Conservation (phyloP, 1,284 basidiomycete genomes). For the Phenoliferia sp. region DNA sequence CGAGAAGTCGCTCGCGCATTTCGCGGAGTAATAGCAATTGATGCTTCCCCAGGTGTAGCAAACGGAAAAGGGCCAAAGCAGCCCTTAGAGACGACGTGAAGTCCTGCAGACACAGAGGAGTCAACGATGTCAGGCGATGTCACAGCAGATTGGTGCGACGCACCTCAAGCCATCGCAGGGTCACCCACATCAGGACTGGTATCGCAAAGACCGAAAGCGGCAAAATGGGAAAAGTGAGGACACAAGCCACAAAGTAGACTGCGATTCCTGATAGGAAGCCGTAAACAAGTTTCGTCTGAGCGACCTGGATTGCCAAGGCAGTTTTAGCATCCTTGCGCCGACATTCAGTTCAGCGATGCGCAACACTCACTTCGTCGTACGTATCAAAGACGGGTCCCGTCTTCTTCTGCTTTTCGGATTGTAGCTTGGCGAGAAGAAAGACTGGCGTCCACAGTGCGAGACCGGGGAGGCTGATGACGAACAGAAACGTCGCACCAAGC, state of each 20-base stretch:
- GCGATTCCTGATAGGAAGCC: slow-evolving; percentile 64
- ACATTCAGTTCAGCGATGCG: background rate
- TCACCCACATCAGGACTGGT: slow-evolving; percentile 76
- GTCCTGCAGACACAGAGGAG: slow-evolving; percentile 77
- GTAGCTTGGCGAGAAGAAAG: slow-evolving; percentile 61
- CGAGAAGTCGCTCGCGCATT: slow-evolving; percentile 55
- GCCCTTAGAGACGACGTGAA: slow-evolving; percentile 70
- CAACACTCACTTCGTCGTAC: slow-evolving; percentile 26
- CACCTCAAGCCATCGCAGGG: slow-evolving; percentile 69
- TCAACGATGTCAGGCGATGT: slow-evolving; percentile 67
- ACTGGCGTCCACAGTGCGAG: slow-evolving; percentile 72
- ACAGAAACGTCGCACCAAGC: slow-evolving; percentile 59
- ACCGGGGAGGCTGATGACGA: slow-evolving; percentile 69
- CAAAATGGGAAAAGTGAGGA: slow-evolving; percentile 40
- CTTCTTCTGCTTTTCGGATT: slow-evolving; percentile 45
- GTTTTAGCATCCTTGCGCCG: too few species aligned
- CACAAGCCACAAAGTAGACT: slow-evolving; percentile 46
- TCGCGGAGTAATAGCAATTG: slow-evolving; percentile 54
- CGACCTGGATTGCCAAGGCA: slow-evolving; percentile 53
- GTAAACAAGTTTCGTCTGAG: slow-evolving; percentile 78
- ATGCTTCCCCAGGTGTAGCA: slow-evolving; percentile 60
- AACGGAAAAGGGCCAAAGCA: slow-evolving; percentile 55
- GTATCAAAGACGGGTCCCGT: slow-evolving; percentile 31
- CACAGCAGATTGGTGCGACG: background rate
- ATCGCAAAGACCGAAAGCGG: slow-evolving; percentile 56